Conservation (phyloP, 2,329 filamentous ascomycete genomes). For the Eurotiales sp. region DNA sequence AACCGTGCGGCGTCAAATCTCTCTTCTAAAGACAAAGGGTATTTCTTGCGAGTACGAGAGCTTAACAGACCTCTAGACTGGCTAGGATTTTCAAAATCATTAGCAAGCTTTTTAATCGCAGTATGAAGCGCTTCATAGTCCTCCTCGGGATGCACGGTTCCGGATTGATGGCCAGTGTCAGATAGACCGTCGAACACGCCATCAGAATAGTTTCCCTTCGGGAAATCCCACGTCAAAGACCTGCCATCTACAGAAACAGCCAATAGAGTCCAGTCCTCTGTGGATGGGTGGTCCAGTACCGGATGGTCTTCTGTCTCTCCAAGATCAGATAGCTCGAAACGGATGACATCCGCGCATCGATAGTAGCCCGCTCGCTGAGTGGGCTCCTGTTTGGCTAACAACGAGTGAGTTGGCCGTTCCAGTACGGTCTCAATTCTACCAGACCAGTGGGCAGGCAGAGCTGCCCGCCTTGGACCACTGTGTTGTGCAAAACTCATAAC, state of each 20-base stretch:
- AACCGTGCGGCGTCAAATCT: constrained; percentile 64
- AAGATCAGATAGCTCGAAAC: constrained; percentile 38
- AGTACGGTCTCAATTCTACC: constrained; percentile 25
- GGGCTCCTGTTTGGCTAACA: constrained; percentile 20
- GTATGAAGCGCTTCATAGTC: constrained; percentile 79
- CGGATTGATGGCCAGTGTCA: constrained; percentile 33
- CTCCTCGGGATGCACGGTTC: constrained; percentile 61
- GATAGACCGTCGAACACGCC: constrained; percentile 61
- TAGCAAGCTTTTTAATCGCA: constrained; percentile 73
- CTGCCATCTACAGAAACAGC: constrained; percentile 73
- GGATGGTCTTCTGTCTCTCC: constrained; percentile 45
- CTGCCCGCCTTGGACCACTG: constrained; percentile 4
- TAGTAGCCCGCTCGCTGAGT: constrained; percentile 24
- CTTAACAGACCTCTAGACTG: constrained; percentile 32
- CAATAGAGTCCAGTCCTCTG: constrained; percentile 77
- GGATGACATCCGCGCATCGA: constrained; percentile 37
- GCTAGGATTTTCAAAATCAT: constrained; percentile 76
- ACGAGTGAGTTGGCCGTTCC: constrained; percentile 22
- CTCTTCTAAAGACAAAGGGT: constrained; percentile 28
- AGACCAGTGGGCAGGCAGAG: constrained; percentile 29
- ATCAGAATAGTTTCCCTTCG: constrained; percentile 55
- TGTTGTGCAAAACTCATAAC: constrained; percentile 20
- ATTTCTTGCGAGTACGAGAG: constrained; percentile 9
- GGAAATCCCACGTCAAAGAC: constrained; percentile 63
- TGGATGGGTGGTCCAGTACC: constrained; percentile 68